Percentiles rank a stretch among this genome's conserved stretches.
Evolutionary conservation across 768 basidiomycete species (phyloP).

Genomic region (Mycena vitilis): DNA sequence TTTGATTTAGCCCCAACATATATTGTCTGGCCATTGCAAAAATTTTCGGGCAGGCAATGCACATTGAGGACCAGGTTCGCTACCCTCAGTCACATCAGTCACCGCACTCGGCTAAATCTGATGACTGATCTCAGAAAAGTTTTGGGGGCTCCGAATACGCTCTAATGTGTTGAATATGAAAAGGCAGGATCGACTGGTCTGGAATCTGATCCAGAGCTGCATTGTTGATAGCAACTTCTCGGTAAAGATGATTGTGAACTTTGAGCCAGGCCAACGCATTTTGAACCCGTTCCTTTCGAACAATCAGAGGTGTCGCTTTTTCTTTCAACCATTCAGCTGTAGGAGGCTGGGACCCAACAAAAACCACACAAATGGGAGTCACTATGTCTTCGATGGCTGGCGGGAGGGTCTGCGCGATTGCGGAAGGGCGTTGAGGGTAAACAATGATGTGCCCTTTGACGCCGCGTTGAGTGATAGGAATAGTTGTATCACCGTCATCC

Average conservation of each 20-base stretch:
- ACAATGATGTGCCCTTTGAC: constrained; percentile 42
- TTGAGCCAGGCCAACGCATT: no score
- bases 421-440: constrained; percentile 39
- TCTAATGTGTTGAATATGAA: constrained; percentile 11
- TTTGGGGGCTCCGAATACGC: no score
- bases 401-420: constrained; percentile 34
- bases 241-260: no score
- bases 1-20: no score
- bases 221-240: background rate
- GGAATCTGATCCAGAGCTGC: background rate
- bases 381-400: constrained; percentile 37
- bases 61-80: no score
- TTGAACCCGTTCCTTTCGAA: background rate
- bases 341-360: constrained; percentile 37
- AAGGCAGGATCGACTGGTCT: background rate
- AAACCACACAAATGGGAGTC: constrained; percentile 39
- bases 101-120: no score
- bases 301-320: constrained; percentile 39
- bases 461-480: constrained; percentile 35
- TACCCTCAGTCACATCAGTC: no score
- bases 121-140: no score
- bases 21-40: no score
- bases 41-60: no score
- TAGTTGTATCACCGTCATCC: background rate
- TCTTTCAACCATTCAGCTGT: constrained; percentile 35